Evolutionary conservation across 2,329 filamentous ascomycete species (phyloP).

Genomic region (Gaeumannomyces sp.): DNA sequence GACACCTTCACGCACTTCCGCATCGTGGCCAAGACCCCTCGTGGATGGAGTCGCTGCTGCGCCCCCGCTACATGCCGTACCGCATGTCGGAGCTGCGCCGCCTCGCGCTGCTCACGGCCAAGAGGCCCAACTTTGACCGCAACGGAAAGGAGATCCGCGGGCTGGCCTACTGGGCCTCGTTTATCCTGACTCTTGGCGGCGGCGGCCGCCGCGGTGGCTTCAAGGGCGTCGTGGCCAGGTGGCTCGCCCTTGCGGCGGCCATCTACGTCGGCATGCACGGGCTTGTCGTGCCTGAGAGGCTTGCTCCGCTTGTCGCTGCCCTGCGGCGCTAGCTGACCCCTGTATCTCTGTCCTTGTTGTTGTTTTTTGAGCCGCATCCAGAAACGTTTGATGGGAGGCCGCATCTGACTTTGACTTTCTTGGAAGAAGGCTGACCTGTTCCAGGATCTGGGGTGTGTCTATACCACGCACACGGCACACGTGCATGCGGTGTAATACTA

Average conservation of each 20-base stretch:
- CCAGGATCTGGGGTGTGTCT: background rate
- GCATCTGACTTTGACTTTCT: background rate
- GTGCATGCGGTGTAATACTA: background rate
- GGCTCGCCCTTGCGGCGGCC: constrained; percentile 28
- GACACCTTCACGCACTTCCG: constrained; percentile 58
- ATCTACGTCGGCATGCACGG: constrained; percentile 24
- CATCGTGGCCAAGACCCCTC: constrained; percentile 51
- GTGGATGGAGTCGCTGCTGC: constrained; percentile 63
- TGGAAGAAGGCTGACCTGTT: too few species aligned
- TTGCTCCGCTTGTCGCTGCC: background rate
- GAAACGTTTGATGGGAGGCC: background rate
- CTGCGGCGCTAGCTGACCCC: background rate
- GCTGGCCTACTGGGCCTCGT: constrained; percentile 45
- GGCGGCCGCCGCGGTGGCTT: constrained; percentile 38
- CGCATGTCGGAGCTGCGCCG: constrained; percentile 37
- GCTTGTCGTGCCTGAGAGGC: background rate
- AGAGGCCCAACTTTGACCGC: constrained; percentile 57
- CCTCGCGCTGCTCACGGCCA: constrained; percentile 34
- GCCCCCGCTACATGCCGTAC: constrained; percentile 64
- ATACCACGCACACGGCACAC: background rate
- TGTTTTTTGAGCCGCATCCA: background rate
- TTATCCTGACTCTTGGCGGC: constrained; percentile 47
- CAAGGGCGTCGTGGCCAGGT: constrained; percentile 46
- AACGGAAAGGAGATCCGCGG: constrained; percentile 46
- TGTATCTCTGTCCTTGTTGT: background rate